Conservation (phyloP, 2,329 filamentous ascomycete species). For the Penicillium vulpinum region DNA sequence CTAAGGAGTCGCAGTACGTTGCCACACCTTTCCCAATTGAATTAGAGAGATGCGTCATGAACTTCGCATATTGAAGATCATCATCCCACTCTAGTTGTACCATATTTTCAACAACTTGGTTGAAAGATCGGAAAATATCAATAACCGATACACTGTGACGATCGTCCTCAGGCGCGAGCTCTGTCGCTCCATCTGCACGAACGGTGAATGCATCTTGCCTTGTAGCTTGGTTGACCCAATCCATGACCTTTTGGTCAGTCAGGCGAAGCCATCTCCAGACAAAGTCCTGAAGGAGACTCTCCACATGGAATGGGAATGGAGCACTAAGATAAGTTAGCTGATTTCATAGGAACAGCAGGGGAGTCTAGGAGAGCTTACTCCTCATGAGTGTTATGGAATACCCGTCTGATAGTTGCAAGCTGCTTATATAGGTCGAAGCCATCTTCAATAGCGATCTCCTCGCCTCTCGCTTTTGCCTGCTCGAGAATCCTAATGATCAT, state of each 20-base stretch:
- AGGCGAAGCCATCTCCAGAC: slow-evolving; percentile 92
- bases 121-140: slow-evolving; percentile 92
- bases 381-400: slow-evolving; percentile 75
- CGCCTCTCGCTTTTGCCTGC: slow-evolving; percentile 65
- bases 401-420: slow-evolving; percentile 77
- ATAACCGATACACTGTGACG: slow-evolving; percentile 91
- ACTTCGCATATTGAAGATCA: slow-evolving; percentile 88
- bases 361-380: slow-evolving; percentile 39
- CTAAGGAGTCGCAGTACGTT: slow-evolving; percentile 87
- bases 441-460: slow-evolving; percentile 83
- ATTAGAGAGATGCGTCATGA: slow-evolving; percentile 91
- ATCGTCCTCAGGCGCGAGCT: slow-evolving; percentile 71
- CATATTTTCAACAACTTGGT: slow-evolving; percentile 85
- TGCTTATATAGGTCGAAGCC: slow-evolving; percentile 93
- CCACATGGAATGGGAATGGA: slow-evolving; percentile 83
- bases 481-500: slow-evolving; percentile 80
- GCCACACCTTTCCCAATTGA: slow-evolving; percentile 79
- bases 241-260: slow-evolving; percentile 75
- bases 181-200: slow-evolving; percentile 62
- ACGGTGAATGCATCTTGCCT: slow-evolving; percentile 86
- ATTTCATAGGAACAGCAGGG: not conserved
- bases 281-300: slow-evolving; percentile 82
- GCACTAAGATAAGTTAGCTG: slow-evolving; percentile 38
- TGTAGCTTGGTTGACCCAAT: slow-evolving; percentile 86
- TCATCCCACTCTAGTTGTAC: slow-evolving; percentile 88